These are phyloP conservation scores for Apostasia shenzhenica DNA, from an alignment of 106 monocot genomes.

Conservation along the genomic window DNA sequence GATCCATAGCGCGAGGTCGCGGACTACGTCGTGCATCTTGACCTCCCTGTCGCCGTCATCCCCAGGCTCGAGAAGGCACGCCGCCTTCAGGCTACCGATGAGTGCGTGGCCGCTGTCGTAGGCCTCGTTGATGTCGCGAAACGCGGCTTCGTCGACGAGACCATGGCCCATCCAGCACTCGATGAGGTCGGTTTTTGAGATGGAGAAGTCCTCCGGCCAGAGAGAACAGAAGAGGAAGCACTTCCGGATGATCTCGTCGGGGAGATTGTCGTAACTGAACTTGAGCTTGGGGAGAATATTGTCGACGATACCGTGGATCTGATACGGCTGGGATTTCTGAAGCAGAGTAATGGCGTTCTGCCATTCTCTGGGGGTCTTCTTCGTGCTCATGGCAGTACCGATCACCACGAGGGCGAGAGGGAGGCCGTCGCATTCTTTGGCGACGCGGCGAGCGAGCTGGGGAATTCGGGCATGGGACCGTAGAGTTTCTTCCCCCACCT, in stretches of 20 bases:
- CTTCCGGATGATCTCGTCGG: background rate
- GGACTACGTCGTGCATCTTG: constrained; percentile 7
- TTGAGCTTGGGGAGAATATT: constrained; percentile 10
- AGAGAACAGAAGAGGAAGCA: constrained; percentile 27
- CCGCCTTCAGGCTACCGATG: constrained; percentile 13
- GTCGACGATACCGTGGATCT: background rate
- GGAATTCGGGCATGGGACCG: constrained; percentile 2
- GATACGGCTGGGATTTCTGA: background rate
- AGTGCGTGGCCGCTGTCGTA: constrained; percentile 7
- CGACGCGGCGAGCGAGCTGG: constrained; percentile 8
- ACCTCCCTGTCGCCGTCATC: background rate
- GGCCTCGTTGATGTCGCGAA: background rate
- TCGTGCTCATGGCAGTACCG: constrained; percentile 18
- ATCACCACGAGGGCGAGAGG: constrained; percentile 28
- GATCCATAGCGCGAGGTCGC: constrained; percentile 9
- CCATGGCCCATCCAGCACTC: constrained; percentile 31
- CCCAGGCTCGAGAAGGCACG: background rate
- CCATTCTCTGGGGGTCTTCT: constrained; percentile 4
- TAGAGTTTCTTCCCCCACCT: constrained; percentile 12
- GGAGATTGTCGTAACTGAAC: constrained; percentile 29
- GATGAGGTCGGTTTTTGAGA: constrained; percentile 12
- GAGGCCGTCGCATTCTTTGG: constrained; percentile 22
- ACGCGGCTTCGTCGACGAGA: constrained; percentile 7
- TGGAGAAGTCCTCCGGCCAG: constrained; percentile 13
- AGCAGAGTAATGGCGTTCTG: background rate